A percentile compares a stretch with the other conserved stretches of the same genome.
These are phyloP conservation scores for Umbellularia californica DNA, from an alignment of 164 flowering plant genomes.

Conservation along the genomic window DNA sequence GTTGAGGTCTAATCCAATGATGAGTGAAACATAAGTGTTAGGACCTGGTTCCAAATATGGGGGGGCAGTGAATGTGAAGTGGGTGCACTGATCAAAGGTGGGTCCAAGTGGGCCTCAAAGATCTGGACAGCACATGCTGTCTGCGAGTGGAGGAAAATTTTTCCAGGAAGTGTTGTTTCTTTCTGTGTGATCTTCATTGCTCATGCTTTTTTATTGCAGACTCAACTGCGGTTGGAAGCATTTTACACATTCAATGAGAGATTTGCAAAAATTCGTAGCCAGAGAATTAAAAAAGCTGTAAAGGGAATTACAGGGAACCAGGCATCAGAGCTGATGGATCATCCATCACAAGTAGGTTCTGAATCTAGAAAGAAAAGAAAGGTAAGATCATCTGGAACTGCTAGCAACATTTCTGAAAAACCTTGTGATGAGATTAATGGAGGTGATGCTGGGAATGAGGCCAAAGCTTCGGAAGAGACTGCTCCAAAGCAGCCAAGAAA, in stretches of 20 bases:
- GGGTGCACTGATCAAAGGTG: too few species aligned
- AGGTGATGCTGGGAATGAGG: slow-evolving; percentile 14
- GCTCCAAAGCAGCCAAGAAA: slow-evolving; percentile 26
- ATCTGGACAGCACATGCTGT: too few species aligned
- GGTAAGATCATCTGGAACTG: slow-evolving; percentile 13
- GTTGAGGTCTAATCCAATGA: too few species aligned
- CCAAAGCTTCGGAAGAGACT: slow-evolving; percentile 15
- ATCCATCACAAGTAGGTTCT: slow-evolving; percentile 24
- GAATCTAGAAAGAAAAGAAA: slow-evolving; percentile 31
- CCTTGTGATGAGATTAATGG: slow-evolving; percentile 13
- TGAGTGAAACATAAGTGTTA: too few species aligned
- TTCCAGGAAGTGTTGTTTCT: not conserved
- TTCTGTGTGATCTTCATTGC: not conserved
- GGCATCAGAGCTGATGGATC: slow-evolving; percentile 43
- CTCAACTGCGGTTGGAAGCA: slow-evolving; percentile 91
- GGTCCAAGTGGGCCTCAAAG: too few species aligned
- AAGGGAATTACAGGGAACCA: slow-evolving; percentile 62
- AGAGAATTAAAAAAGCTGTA: slow-evolving; percentile 81
- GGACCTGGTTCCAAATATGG: too few species aligned
- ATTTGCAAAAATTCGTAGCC: slow-evolving; percentile 95
- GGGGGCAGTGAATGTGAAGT: too few species aligned
- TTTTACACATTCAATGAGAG: slow-evolving; percentile 93
- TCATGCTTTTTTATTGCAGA: slow-evolving; percentile 39
- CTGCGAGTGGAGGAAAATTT: not conserved
- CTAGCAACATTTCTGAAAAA: slow-evolving; percentile 18